phyloP scores from a whole-genome alignment of 192 early-diverging fungal genomes.

The Chytriomyces sp. region DNA sequence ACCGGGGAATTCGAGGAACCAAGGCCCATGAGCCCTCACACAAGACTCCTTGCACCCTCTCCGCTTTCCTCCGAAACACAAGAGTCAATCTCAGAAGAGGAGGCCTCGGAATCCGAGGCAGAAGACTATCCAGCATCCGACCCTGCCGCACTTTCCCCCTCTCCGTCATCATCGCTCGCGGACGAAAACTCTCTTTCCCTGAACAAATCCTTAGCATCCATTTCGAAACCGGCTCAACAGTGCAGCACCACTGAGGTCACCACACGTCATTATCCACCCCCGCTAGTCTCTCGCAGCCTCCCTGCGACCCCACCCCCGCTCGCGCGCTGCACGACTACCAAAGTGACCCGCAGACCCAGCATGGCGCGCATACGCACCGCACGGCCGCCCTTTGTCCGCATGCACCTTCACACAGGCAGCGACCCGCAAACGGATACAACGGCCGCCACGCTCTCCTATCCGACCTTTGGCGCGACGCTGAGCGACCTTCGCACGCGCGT shows the following conservation, averaged over 20 bases:
- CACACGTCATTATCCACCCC: not conserved
- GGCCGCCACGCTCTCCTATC: not conserved
- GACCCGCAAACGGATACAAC: not conserved
- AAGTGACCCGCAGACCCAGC: not conserved
- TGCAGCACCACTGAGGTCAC: not conserved
- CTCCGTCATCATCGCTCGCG: too few relatives aligned
- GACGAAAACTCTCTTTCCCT: not conserved
- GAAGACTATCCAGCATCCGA: too few relatives aligned
- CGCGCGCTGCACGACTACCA: not conserved
- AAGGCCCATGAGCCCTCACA: too few relatives aligned
- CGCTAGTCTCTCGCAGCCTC: not conserved
- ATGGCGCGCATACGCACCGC: not conserved
- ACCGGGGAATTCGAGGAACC: too few relatives aligned
- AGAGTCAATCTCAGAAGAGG: too few relatives aligned
- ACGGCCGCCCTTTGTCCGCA: not conserved
- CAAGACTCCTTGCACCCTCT: too few relatives aligned
- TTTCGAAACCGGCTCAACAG: not conserved
- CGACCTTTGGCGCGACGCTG: not conserved
- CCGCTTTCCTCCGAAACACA: too few relatives aligned
- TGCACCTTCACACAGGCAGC: not conserved
- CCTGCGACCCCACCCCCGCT: not conserved
- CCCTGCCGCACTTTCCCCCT: too few relatives aligned
- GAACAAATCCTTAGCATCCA: not conserved
- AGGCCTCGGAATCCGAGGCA: too few relatives aligned
- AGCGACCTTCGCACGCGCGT: not conserved